Evolutionary conservation across 176 grass and related monocot genomes (phyloP).

Genomic region (Avena insularis): DNA sequence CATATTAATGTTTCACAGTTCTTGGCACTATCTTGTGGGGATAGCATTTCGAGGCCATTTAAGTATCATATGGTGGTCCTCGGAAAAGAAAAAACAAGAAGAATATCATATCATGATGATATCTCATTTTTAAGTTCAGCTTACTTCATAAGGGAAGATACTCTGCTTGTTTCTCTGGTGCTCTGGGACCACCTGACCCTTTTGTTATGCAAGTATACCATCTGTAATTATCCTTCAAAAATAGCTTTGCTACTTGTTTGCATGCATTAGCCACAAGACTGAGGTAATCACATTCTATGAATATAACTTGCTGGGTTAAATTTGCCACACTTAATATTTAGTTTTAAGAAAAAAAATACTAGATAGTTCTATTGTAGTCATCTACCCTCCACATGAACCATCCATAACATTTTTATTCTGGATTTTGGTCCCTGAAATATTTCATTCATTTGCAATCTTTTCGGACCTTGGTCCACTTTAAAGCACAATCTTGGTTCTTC

Average conservation of each 20-base stretch:
- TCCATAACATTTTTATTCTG: neutral
- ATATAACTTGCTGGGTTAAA: neutral
- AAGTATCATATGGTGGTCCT: neutral
- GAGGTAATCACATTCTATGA: neutral
- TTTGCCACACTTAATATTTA: neutral
- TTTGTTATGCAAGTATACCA: neutral
- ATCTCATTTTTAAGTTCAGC: neutral
- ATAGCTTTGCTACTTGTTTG: neutral
- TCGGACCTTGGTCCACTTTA: slow-evolving; percentile 12
- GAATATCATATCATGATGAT: neutral
- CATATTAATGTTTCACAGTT: neutral
- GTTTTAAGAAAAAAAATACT: neutral
- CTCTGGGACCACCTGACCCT: neutral
- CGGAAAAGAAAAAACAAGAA: neutral
- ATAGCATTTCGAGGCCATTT: neutral
- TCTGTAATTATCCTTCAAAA: neutral
- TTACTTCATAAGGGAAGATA: neutral
- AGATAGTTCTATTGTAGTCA: neutral
- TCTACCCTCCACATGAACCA: neutral
- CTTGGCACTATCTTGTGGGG: neutral
- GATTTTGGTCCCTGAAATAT: neutral
- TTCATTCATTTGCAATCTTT: neutral
- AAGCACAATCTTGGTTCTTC: slow-evolving; percentile 14
- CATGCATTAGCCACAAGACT: neutral
- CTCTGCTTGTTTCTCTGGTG: neutral